A percentile compares a stretch with the other conserved stretches of the same genome.
These are phyloP conservation scores for Cyberlindnera euphorbiae DNA, from an alignment of 805 yeast genomes.

Conservation along the genomic window DNA sequence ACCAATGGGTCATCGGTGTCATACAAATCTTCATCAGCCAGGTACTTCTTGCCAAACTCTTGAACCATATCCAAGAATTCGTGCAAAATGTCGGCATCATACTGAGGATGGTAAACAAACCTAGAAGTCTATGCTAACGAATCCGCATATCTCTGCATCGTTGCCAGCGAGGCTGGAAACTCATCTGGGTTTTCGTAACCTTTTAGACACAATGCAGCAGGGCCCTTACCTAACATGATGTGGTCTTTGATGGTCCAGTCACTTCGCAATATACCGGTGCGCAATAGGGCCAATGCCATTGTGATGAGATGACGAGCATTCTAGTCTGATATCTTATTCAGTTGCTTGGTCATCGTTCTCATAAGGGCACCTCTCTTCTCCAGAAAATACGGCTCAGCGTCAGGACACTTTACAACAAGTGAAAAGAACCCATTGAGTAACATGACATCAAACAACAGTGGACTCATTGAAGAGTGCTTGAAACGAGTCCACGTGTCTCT, in stretches of 20 bases:
- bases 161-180: constrained; percentile 12
- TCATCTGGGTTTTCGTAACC: constrained; percentile 14
- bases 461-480: background rate
- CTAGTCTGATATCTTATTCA: constrained; percentile 13
- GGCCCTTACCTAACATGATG: constrained; percentile 19
- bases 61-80: constrained; percentile 17
- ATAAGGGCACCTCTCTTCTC: constrained; percentile 16
- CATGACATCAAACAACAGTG: constrained; percentile 10
- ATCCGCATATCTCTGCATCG: constrained; percentile 17
- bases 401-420: background rate
- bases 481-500: constrained; percentile 8
- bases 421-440: constrained; percentile 8
- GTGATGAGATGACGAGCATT: constrained; percentile 12
- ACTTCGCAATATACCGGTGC: background rate
- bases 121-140: constrained; percentile 16
- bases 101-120: constrained; percentile 20
- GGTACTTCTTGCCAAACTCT: constrained; percentile 17
- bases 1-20: constrained; percentile 8
- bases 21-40: constrained; percentile 5
- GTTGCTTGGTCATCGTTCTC: constrained; percentile 4
- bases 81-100: constrained; percentile 13
- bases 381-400: constrained; percentile 7
- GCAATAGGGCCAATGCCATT: constrained; percentile 3
- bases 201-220: constrained; percentile 13
- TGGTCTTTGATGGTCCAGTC: constrained; percentile 14